A percentile compares a stretch with the other conserved stretches of the same genome.
Evolutionary conservation across 1,284 basidiomycete genomes (phyloP).

Genomic region (Gomphus bonarii): DNA sequence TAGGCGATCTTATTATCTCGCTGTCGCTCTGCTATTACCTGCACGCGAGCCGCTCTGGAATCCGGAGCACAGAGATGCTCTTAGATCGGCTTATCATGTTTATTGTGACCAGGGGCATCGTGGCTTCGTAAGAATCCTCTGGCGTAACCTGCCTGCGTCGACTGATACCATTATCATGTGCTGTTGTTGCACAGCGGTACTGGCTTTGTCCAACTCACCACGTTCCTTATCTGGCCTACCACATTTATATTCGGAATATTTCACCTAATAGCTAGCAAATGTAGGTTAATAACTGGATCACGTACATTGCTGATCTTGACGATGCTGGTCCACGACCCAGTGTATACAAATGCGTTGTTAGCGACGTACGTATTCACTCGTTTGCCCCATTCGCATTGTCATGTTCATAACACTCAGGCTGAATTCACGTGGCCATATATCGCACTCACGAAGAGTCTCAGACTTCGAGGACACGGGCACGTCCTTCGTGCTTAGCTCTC

Average conservation of each 20-base stretch:
- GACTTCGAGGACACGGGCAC: not conserved
- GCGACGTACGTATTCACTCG: not conserved
- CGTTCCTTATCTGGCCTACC: not conserved
- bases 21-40: not conserved
- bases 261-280: slow-evolving; percentile 1
- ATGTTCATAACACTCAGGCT: not conserved
- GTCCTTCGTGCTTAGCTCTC: not conserved
- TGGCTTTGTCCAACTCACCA: not conserved
- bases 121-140: not conserved
- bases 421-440: not conserved
- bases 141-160: not conserved
- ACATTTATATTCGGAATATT: slow-evolving; percentile 2
- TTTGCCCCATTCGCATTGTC: not conserved
- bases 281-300: not conserved
- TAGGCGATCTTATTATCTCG: slow-evolving; percentile 1
- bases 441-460: not conserved
- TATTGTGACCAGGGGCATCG: not conserved
- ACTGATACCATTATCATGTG: not conserved
- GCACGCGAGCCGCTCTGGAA: not conserved
- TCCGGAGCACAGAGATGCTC: not conserved
- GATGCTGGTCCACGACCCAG: not conserved
- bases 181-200: not conserved
- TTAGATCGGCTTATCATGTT: not conserved
- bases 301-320: not conserved
- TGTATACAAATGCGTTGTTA: not conserved